Percentiles rank a stretch among this genome's conserved stretches.
Evolutionary conservation across 2,329 filamentous ascomycete genomes (phyloP).

Genomic region (Exophiala sp.): DNA sequence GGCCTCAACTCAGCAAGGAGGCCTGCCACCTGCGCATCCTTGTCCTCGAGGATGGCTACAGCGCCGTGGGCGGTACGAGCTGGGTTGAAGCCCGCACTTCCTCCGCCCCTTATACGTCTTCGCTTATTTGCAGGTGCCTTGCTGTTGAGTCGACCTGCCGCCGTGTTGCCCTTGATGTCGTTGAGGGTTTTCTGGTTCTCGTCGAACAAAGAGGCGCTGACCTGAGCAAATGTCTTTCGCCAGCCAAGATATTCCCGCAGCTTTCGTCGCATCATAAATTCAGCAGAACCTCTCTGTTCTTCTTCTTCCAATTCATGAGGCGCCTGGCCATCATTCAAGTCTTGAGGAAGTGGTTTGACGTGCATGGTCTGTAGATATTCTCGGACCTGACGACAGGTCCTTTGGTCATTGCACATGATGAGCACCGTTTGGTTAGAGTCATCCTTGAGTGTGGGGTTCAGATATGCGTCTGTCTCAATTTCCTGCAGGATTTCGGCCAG

Average conservation of each 20-base stretch:
- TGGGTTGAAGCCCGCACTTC: conserved; percentile 49
- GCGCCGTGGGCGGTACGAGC: conserved; percentile 62
- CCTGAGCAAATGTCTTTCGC: conserved; percentile 82
- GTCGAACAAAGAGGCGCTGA: conserved; percentile 68
- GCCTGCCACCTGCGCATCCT: conserved; percentile 71
- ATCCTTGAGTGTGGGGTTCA: conserved; percentile 68
- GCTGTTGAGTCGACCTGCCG: conserved; percentile 36
- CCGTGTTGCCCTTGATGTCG: conserved; percentile 50
- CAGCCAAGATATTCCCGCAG: conserved; percentile 81
- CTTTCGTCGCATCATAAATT: conserved; percentile 84
- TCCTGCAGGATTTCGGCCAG: conserved; percentile 87
- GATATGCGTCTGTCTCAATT: conserved; percentile 83
- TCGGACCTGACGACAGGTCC: conserved; percentile 78
- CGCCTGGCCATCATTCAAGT: conserved; percentile 32
- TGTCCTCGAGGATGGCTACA: conserved; percentile 65
- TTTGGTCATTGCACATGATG: conserved; percentile 89
- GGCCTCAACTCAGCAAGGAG: conserved; percentile 77
- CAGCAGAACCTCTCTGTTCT: conserved; percentile 62
- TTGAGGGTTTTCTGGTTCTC: conserved; percentile 74
- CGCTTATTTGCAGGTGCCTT: conserved; percentile 76
- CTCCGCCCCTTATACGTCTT: conserved; percentile 74
- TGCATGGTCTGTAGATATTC: conserved; percentile 93
- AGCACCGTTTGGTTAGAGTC: conserved; percentile 87
- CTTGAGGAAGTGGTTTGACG: conserved; percentile 50
- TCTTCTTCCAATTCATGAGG: conserved; percentile 43